phyloP scores from a whole-genome alignment of 352 stramenopile species.

The Globisporangium heterothallicum region DNA sequence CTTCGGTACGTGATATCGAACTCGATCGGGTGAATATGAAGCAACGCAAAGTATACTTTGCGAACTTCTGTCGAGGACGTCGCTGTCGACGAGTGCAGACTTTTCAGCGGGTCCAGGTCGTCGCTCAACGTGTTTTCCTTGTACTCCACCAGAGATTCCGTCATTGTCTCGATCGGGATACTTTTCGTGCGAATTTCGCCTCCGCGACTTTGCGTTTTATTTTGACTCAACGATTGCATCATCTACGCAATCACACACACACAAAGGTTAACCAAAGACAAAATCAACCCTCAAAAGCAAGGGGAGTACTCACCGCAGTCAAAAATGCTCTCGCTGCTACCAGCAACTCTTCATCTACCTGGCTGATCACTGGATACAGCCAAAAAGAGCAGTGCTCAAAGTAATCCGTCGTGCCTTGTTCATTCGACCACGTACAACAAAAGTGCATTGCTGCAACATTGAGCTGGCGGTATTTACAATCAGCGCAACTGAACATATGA shows the following conservation, averaged over 20 bases:
- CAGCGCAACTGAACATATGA: slow-evolving; percentile 76
- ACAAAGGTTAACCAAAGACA: slow-evolving; percentile 1
- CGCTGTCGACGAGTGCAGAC: slow-evolving; percentile 52
- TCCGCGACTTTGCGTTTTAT: slow-evolving; percentile 60
- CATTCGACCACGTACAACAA: slow-evolving; percentile 86
- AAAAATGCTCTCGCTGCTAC: slow-evolving; percentile 73
- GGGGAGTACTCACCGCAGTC: slow-evolving; percentile 37
- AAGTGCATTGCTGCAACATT: slow-evolving; percentile 84
- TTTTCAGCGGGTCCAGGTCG: slow-evolving; percentile 75
- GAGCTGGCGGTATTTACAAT: slow-evolving; percentile 76
- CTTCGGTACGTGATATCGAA: slow-evolving; percentile 87
- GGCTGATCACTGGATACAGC: slow-evolving; percentile 78
- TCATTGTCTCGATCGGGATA: slow-evolving; percentile 80
- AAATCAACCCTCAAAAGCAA: not conserved
- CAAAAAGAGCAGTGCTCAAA: slow-evolving; percentile 88
- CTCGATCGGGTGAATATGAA: slow-evolving; percentile 86
- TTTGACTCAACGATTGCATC: slow-evolving; percentile 56
- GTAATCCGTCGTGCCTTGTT: slow-evolving; percentile 86
- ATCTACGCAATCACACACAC: slow-evolving; percentile 26
- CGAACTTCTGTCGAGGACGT: slow-evolving; percentile 65
- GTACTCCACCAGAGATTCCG: slow-evolving; percentile 64
- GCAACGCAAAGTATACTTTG: slow-evolving; percentile 85
- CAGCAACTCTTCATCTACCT: slow-evolving; percentile 83
- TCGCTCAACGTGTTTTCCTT: slow-evolving; percentile 73
- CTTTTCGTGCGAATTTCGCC: slow-evolving; percentile 80